Base-by-base conservation (phyloP, 345 rosid genomes). In the Eucalyptus tenuipes region DNA sequence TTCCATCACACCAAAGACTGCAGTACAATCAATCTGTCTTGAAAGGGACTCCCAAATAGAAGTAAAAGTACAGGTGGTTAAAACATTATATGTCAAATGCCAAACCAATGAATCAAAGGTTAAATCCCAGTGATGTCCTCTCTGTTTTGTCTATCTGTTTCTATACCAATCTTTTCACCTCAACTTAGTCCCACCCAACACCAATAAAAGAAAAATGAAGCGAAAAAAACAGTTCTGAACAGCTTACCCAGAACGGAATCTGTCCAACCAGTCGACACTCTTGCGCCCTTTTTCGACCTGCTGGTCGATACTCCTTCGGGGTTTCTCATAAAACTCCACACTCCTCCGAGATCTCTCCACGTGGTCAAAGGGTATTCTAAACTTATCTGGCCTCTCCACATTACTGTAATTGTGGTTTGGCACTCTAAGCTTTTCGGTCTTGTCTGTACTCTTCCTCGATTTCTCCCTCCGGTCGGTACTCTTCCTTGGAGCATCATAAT, bases 291-390 rank as follows among this genome's bases (percentile, higher is more conserved):
- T 94, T 87, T 96, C 98, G 10, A 95, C 31, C 93, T 93, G 96
- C 45, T 91, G 91, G 44, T 95, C 96, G 7, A 91, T 90, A 90
- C 92, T 91, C 91, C 87, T 93, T 93, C 96, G 94, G 15, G 98
- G 92, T 88, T 94, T 97, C 88, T 96, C 99, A 84, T 93, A 93
- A 92, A 91, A 96, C 85, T 96, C 99, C 80, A 96, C 96, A n/a
- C 99, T 97, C 90, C 99, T 95, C 90, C 99, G 90, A 8, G 99
- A 95, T 89, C 96, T 94, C 92, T 96, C 99, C 95, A 95, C 92
- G 64, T 94, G 96, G 55, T 96, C 99, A 81, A 93, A 94, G 7
- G 98, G 88, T 87, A 92, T 55, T 92, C 87, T 92, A 17, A 95
- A 91, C 92, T 96, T 94, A 87, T 93, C 96, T 3, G 91, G 90